A percentile compares a stretch with the other conserved stretches of the same genome.
Conservation (phyloP, 306 rosid species). For the Prunus mume region DNA sequence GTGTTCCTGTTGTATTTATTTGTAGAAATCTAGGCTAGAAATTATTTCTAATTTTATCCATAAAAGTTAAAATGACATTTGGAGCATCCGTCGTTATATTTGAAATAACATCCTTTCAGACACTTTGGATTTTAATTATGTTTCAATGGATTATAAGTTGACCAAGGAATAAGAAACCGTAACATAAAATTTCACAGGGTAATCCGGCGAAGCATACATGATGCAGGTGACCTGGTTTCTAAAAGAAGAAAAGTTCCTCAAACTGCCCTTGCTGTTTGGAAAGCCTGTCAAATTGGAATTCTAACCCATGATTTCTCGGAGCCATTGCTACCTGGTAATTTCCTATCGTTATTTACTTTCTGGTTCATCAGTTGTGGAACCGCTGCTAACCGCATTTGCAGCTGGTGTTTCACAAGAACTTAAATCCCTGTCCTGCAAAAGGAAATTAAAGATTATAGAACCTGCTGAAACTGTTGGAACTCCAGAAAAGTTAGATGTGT, state of each 20-base stretch:
- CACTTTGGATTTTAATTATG: neutral
- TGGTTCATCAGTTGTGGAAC: constrained; percentile 15
- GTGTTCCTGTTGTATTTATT: neutral
- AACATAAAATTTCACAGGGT: constrained; percentile 49
- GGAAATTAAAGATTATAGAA: constrained; percentile 23
- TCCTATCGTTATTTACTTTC: constrained; percentile 15
- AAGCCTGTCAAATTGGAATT: constrained; percentile 27
- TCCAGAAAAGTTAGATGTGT: constrained; percentile 4
- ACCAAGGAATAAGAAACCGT: neutral
- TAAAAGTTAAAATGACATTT: neutral
- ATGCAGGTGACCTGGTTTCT: constrained; percentile 54
- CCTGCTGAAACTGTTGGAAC: neutral
- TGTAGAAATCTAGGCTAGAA: neutral
- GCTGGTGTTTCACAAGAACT: constrained; percentile 51
- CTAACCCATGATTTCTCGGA: constrained; percentile 47
- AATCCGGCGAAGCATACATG: constrained; percentile 40
- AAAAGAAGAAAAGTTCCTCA: constrained; percentile 41
- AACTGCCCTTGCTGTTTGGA: constrained; percentile 35
- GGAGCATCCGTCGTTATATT: neutral
- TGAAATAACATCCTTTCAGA: neutral
- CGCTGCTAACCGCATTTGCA: constrained; percentile 32
- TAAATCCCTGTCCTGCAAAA: constrained; percentile 34
- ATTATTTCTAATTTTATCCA: neutral
- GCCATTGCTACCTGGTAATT: constrained; percentile 67
- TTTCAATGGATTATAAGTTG: neutral